Evolutionary conservation across 495 filamentous ascomycete genomes (phyloP).

Genomic region (Schizothecium vesticola): DNA sequence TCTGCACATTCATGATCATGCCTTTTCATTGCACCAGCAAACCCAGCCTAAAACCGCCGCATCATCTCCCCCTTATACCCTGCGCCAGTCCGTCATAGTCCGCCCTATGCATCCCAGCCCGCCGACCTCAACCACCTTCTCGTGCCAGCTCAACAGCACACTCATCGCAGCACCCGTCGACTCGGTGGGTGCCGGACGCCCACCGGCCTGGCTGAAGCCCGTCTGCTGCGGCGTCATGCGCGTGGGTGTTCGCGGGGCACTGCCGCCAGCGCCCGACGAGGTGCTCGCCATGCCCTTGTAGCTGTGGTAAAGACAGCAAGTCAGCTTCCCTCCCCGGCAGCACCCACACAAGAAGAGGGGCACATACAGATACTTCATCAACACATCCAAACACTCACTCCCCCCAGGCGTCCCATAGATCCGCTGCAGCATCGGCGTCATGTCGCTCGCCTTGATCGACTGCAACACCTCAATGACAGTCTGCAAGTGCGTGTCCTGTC

Average conservation of each 20-base stretch:
- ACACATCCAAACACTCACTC: constrained; percentile 62
- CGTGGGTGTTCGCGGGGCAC: constrained; percentile 39
- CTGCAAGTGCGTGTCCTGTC: constrained; percentile 66
- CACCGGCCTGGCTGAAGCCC: constrained; percentile 75
- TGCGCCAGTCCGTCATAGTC: constrained; percentile 88
- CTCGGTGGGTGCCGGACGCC: constrained; percentile 58
- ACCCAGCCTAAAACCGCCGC: background rate
- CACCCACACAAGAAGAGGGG: background rate
- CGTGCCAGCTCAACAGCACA: constrained; percentile 89
- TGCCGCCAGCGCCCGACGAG: constrained; percentile 22
- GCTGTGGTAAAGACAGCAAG: constrained; percentile 26
- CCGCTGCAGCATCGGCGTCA: constrained; percentile 74
- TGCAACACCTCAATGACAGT: constrained; percentile 84
- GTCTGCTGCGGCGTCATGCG: constrained; percentile 71
- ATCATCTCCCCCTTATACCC: constrained; percentile 49
- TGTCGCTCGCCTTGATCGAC: constrained; percentile 83
- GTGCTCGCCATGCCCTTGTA: constrained; percentile 78
- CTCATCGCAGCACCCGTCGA: constrained; percentile 85
- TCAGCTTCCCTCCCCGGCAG: background rate
- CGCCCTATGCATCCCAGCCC: constrained; percentile 82
- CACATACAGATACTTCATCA: constrained; percentile 72
- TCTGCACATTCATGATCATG: background rate
- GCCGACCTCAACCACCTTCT: constrained; percentile 87
- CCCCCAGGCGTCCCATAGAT: constrained; percentile 69
- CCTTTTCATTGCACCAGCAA: background rate